Conservation (phyloP, 1,139 yeast species). For the Geotrichum macrosporum region DNA sequence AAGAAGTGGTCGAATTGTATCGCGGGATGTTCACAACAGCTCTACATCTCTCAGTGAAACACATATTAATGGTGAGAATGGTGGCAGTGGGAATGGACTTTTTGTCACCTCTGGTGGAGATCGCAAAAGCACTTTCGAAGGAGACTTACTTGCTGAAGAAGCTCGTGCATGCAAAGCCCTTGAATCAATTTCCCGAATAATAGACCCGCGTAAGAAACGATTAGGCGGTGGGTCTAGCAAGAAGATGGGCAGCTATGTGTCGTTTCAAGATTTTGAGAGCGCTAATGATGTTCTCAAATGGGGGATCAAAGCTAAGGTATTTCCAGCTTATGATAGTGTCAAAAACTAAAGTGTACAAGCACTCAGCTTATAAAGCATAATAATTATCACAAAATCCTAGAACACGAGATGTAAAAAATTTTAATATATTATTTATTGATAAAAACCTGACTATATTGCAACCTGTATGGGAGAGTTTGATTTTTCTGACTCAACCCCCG, state of each 20-base stretch:
- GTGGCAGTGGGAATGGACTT: not conserved
- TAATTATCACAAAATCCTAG: not conserved
- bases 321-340: conserved; percentile 20
- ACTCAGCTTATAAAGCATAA: too few species aligned
- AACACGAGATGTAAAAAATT: not conserved
- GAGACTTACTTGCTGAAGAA: conserved; percentile 24
- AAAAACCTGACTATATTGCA: not conserved
- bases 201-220: conserved; percentile 39
- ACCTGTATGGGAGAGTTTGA: not conserved
- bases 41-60: conserved; percentile 28
- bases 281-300: conserved; percentile 34
- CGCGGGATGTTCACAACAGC: not conserved
- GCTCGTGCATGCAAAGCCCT: conserved; percentile 31
- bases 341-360: not conserved
- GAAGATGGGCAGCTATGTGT: conserved; percentile 20
- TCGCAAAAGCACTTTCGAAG: conserved; percentile 10
- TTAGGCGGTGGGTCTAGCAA: conserved; percentile 25
- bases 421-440: not conserved
- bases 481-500: too few species aligned
- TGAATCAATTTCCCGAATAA: conserved; percentile 32
- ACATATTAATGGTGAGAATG: conserved; percentile 22
- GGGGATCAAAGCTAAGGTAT: conserved; percentile 29
- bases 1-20: conserved; percentile 29
- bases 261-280: conserved; percentile 30
- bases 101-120: not conserved